A percentile compares a stretch with the other conserved stretches of the same genome.
Conservation (phyloP, 2,329 filamentous ascomycete species). For the Scytalidium sp. region DNA sequence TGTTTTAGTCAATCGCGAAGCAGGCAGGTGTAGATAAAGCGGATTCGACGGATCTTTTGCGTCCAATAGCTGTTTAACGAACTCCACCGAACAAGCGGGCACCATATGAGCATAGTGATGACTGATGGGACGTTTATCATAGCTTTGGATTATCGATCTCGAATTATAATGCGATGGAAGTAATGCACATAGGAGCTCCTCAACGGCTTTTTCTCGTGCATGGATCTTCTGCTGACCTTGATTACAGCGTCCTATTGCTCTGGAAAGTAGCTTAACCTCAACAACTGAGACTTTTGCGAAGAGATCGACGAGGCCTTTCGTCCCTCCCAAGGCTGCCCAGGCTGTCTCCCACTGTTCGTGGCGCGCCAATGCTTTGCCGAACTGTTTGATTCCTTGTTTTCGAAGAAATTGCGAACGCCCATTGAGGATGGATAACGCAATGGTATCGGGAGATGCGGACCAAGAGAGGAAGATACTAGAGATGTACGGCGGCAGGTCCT, state of each 20-base stretch:
- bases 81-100: constrained; percentile 8
- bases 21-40: constrained; percentile 6
- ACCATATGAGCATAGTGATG: constrained; percentile 8
- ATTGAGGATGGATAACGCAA: constrained; percentile 5
- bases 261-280: constrained; percentile 6
- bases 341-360: constrained; percentile 7
- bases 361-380: constrained; percentile 8
- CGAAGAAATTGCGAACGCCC: constrained; percentile 5
- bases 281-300: constrained; percentile 8
- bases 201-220: constrained; percentile 8
- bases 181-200: constrained; percentile 9
- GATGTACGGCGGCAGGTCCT: constrained; percentile 2
- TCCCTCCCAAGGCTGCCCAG: constrained; percentile 10
- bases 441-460: constrained; percentile 1
- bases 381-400: constrained; percentile 8
- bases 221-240: neutral
- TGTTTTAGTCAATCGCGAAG: constrained; percentile 1
- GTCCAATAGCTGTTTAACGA: constrained; percentile 6
- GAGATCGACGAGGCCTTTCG: constrained; percentile 6
- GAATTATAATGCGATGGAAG: constrained; percentile 10
- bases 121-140: constrained; percentile 10
- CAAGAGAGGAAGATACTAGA: constrained; percentile 7
- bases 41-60: constrained; percentile 9
- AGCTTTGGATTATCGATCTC: constrained; percentile 3
- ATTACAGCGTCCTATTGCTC: constrained; percentile 7